phyloP scores from a whole-genome alignment of 2,329 filamentous ascomycete species.

The Ophidiomyces ophidiicola region DNA sequence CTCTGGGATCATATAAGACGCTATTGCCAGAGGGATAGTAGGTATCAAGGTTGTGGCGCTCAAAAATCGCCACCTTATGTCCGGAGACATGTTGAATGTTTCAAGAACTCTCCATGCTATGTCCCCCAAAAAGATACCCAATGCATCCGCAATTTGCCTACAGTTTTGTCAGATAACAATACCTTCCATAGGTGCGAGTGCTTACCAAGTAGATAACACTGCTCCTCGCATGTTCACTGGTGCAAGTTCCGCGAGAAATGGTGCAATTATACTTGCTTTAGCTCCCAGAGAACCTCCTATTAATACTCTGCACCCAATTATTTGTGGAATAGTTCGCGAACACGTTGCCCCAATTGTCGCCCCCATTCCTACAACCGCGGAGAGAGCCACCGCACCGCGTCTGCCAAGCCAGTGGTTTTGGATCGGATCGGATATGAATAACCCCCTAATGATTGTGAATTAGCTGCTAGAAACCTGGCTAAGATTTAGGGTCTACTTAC shows the following conservation, averaged over 20 bases:
- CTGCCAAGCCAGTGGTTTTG: constrained; percentile 12
- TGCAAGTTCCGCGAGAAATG: constrained; percentile 9
- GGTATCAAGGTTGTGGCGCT: constrained; percentile 9
- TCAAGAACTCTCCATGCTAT: constrained; percentile 8
- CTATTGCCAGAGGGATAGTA: constrained; percentile 9
- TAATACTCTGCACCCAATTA: constrained; percentile 8
- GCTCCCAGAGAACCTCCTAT: constrained; percentile 6
- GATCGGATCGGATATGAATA: constrained; percentile 9
- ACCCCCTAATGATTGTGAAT: constrained; percentile 1
- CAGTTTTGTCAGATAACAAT: neutral
- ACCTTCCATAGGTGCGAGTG: neutral
- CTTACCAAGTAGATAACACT: constrained; percentile 8
- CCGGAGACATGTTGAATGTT: neutral
- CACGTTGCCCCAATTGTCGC: constrained; percentile 9
- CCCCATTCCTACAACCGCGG: constrained; percentile 5
- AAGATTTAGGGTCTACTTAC: neutral
- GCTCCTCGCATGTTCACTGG: constrained; percentile 10
- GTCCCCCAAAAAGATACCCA: constrained; percentile 8
- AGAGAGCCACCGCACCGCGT: constrained; percentile 7
- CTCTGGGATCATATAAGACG: constrained; percentile 9
- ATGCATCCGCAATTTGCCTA: constrained; percentile 9
- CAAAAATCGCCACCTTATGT: constrained; percentile 8
- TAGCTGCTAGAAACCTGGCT: neutral
- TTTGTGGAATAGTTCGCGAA: neutral
- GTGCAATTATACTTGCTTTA: constrained; percentile 9